Evolutionary conservation across 2,329 filamentous ascomycete genomes (phyloP).

Genomic region (Thyridium curvatum): DNA sequence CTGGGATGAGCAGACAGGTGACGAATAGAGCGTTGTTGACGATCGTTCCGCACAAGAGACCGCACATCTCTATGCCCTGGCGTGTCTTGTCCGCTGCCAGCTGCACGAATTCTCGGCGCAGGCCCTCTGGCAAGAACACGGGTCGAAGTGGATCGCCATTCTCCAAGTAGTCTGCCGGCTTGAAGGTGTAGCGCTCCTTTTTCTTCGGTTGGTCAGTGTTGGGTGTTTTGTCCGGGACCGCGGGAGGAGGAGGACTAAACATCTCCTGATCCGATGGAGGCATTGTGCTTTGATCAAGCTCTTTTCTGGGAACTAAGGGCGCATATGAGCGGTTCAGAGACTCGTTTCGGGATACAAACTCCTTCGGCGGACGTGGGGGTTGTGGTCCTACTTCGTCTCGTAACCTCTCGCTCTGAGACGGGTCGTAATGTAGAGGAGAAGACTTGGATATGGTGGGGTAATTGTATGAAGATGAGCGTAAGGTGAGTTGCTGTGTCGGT

Average conservation of each 20-base stretch:
- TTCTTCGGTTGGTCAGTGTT: slow-evolving; percentile 27
- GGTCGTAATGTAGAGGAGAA: slow-evolving; percentile 38
- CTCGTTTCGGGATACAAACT: slow-evolving; percentile 8
- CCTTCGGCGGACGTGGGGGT: slow-evolving; percentile 30
- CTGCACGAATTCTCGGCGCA: slow-evolving; percentile 69
- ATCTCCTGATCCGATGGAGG: slow-evolving; percentile 5
- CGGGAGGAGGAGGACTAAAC: slow-evolving; percentile 13
- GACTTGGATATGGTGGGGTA: slow-evolving; percentile 54
- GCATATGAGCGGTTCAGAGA: not conserved
- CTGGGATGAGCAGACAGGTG: slow-evolving; percentile 79
- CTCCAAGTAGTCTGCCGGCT: slow-evolving; percentile 81
- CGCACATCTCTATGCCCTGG: slow-evolving; percentile 86
- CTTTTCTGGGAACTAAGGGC: slow-evolving; percentile 2
- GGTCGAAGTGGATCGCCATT: slow-evolving; percentile 81
- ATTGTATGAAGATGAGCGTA: slow-evolving; percentile 28
- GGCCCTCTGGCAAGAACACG: slow-evolving; percentile 72
- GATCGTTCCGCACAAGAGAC: slow-evolving; percentile 83
- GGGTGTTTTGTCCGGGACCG: slow-evolving; percentile 21
- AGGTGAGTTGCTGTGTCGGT: slow-evolving; percentile 13
- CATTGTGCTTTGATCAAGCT: not conserved
- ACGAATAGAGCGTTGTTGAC: slow-evolving; percentile 94
- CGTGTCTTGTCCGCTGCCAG: slow-evolving; percentile 72
- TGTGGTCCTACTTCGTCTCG: slow-evolving; percentile 15
- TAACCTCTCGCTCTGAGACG: slow-evolving; percentile 22
- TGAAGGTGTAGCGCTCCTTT: slow-evolving; percentile 67